A percentile compares a stretch with the other conserved stretches of the same genome.
Conservation (phyloP, 805 yeast genomes). For the Candida caryicola region DNA sequence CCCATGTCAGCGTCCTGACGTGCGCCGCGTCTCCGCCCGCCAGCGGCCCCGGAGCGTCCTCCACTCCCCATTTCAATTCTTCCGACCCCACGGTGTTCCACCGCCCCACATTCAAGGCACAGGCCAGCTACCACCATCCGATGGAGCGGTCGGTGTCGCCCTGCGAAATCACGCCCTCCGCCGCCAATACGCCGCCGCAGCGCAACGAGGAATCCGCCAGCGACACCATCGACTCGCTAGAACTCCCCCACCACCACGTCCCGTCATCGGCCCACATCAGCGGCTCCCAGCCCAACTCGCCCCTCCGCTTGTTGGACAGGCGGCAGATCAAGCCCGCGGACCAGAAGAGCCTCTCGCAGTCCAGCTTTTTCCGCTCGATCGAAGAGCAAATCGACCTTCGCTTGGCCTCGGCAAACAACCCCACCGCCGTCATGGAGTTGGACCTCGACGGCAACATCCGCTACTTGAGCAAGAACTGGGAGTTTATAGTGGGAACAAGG, state of each 20-base stretch:
- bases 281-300: background rate
- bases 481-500: constrained; percentile 66
- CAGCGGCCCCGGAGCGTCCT: constrained; percentile 1
- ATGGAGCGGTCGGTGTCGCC: constrained; percentile 35
- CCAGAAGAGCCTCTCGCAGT: background rate
- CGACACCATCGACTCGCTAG: background rate
- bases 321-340: background rate
- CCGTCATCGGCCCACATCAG: background rate
- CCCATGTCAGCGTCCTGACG: constrained; percentile 1
- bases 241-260: background rate
- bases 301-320: background rate
- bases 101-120: constrained; percentile 17
- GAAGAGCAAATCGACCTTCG: constrained; percentile 53
- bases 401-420: constrained; percentile 64
- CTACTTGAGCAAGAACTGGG: constrained; percentile 78
- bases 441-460: constrained; percentile 76
- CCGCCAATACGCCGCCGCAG: background rate
- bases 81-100: constrained; percentile 14
- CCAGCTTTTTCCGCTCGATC: constrained; percentile 10
- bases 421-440: constrained; percentile 79
- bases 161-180: constrained; percentile 20
- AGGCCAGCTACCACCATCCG: constrained; percentile 9
- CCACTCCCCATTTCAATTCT: too few species aligned
- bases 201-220: background rate
- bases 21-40: too few species aligned